Conservation (phyloP, 306 rosid species). For the Dalbergia cultrata region DNA sequence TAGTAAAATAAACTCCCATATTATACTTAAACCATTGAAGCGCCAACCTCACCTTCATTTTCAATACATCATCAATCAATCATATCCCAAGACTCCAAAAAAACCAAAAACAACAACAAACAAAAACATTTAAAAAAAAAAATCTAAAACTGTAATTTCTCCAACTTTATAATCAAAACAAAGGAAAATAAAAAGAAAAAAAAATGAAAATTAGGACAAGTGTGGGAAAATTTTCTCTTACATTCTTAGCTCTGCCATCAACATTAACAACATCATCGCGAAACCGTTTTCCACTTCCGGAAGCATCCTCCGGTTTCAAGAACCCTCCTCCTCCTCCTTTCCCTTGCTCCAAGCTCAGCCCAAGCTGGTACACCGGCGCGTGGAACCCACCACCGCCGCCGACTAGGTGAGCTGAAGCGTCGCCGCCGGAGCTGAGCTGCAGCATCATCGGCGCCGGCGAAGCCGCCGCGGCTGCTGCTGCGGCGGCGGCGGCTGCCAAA, state of each 20-base stretch:
- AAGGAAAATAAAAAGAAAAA: no score
- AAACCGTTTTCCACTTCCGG: constrained; percentile 85
- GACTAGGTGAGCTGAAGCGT: constrained; percentile 61
- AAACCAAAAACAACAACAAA: background rate
- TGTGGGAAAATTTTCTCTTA: constrained; percentile 37
- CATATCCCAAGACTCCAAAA: constrained; percentile 6
- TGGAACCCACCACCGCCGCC: constrained; percentile 57
- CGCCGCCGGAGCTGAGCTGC: constrained; percentile 82
- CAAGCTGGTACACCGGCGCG: constrained; percentile 77
- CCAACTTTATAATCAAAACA: background rate
- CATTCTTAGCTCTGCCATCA: constrained; percentile 81
- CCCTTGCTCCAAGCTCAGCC: constrained; percentile 91
- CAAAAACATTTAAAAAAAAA: background rate
- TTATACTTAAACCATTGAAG: constrained; percentile 28
- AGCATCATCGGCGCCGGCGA: constrained; percentile 74
- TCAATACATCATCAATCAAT: background rate
- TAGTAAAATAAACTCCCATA: background rate
- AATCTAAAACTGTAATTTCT: background rate
- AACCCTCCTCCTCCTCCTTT: constrained; percentile 61
- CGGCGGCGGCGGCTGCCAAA: constrained; percentile 52
- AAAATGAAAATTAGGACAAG: background rate
- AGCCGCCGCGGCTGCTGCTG: constrained; percentile 2
- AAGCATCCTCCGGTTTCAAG: constrained; percentile 85
- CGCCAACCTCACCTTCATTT: constrained; percentile 22
- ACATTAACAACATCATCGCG: constrained; percentile 74